A percentile compares a stretch with the other conserved stretches of the same genome.
Conservation (phyloP, 352 stramenopile species). For the Pythium insidiosum region DNA sequence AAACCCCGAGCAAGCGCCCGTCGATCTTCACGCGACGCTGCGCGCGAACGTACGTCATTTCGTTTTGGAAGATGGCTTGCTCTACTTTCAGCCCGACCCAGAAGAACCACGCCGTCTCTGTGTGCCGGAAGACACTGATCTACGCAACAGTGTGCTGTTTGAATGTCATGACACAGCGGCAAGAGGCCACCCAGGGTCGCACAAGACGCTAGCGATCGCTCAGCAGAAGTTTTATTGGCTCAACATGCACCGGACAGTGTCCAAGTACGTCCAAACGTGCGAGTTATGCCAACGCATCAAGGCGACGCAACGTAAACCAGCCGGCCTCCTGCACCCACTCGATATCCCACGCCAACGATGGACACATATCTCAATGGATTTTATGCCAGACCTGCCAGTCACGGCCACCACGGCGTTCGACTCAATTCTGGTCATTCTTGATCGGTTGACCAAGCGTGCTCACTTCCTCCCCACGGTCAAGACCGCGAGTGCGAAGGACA, state of each 20-base stretch:
- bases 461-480: neutral
- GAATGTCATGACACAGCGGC: conserved; percentile 4
- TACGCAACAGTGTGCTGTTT: neutral
- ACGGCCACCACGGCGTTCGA: neutral
- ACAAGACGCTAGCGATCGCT: neutral
- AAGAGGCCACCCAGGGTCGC: neutral
- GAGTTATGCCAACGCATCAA: conserved; percentile 14
- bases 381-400: conserved; percentile 4
- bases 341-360: conserved; percentile 7
- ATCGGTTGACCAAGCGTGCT: too few relatives aligned
- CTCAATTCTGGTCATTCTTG: too few relatives aligned
- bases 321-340: conserved; percentile 8
- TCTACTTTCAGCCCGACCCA: neutral
- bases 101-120: neutral
- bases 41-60: neutral
- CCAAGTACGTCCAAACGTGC: conserved; percentile 8
- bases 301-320: conserved; percentile 2
- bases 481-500: neutral
- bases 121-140: neutral
- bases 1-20: neutral
- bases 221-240: conserved; percentile 13
- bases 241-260: conserved; percentile 4
- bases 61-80: conserved; percentile 1
- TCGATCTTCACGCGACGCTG: neutral
- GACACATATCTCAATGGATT: conserved; percentile 15